Percentiles rank a stretch among this genome's conserved stretches.
Evolutionary conservation across 2,329 filamentous ascomycete genomes (phyloP).

Genomic region (Chaetothyriales sp.): DNA sequence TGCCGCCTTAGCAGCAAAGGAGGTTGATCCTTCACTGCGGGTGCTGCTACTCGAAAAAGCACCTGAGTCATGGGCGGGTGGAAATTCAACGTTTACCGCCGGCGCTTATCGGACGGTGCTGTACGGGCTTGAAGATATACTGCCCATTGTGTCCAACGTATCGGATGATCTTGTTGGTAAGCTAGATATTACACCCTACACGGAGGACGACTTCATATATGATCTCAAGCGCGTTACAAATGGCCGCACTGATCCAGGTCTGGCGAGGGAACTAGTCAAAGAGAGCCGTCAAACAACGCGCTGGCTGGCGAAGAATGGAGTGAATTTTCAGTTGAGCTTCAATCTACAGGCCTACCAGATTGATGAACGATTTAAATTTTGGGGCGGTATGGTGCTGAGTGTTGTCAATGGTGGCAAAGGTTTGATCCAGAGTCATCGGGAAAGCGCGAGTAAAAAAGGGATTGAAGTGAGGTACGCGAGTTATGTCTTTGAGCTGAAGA

Average conservation of each 20-base stretch:
- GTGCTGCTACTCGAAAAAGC: conserved; percentile 49
- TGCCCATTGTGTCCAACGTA: conserved; percentile 50
- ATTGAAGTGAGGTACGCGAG: conserved; percentile 37
- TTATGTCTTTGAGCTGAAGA: conserved; percentile 29
- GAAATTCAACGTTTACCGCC: conserved; percentile 53
- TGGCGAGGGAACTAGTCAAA: conserved; percentile 38
- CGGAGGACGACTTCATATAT: conserved; percentile 37
- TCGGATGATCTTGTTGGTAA: conserved; percentile 23
- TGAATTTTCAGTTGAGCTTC: conserved; percentile 48
- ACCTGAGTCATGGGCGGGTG: conserved; percentile 45
- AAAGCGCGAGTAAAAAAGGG: conserved; percentile 28
- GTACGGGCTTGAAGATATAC: conserved; percentile 41
- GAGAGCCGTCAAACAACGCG: conserved; percentile 39
- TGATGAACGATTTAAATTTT: conserved; percentile 49
- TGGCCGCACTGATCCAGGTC: conserved; percentile 38
- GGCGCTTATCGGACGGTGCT: conserved; percentile 49
- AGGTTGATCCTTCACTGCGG: conserved; percentile 18
- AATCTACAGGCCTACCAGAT: conserved; percentile 53
- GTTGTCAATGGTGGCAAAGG: conserved; percentile 48
- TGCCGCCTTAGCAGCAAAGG: conserved; percentile 43
- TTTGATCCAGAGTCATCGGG: conserved; percentile 36
- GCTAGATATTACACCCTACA: conserved; percentile 49
- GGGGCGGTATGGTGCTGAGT: conserved; percentile 51
- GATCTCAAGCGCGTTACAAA: conserved; percentile 46
- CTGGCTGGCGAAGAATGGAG: conserved; percentile 43